Evolutionary conservation across 2,329 filamentous ascomycete genomes (phyloP), one percentile per base, ranked within the genome.

Genomic region (Cryphonectria naterciae): DNA sequence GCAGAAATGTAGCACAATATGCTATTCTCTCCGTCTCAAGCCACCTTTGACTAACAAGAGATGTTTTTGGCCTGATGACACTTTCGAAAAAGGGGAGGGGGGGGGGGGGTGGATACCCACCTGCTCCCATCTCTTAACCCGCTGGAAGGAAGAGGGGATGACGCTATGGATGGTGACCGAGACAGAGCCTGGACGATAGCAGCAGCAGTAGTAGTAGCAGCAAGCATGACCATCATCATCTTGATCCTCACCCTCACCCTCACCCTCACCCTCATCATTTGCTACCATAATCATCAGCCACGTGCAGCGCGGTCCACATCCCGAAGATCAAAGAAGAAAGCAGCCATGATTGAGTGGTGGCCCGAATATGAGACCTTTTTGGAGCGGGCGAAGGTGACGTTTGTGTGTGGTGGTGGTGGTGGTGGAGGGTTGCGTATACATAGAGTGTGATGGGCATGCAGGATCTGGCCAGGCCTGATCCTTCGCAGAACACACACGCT

Each of bases 371-470:
- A 43, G 37, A 11, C 37, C n/a, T 8, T 19, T 22, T n/a, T 10
- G 60, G n/a, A 19, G 60, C 37, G n/a, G 39, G 61, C 25, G n/a
- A 7, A 63, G 22, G 43, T 49, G 62, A 46, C 62, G 28, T 65
- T 65, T 65, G 62, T 43, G 28, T 60, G 58, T 49, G 22, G 22
- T 22, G 5, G 46, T 49, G 43, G 15, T 46, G 17, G 43, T 43
- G 41, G 63, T 65, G 63, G 63, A 65, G 43, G 43, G 25, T 25
- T 6, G 28, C 43, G 63, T 65, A 65, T 65, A 49, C 52, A 65
- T 65, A 65, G 63, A 65, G 63, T 52, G 43, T 49, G 43, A 25
- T 32, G 25, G 63, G 25, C 63, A 35, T 65, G 63, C 63, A 65
- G 63, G 63, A 65, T 65, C 39, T 65, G 63, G 63, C 63, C 63